phyloP scores from a whole-genome alignment of 2,329 filamentous ascomycete species.

The Teratosphaeria epicoccoides region DNA sequence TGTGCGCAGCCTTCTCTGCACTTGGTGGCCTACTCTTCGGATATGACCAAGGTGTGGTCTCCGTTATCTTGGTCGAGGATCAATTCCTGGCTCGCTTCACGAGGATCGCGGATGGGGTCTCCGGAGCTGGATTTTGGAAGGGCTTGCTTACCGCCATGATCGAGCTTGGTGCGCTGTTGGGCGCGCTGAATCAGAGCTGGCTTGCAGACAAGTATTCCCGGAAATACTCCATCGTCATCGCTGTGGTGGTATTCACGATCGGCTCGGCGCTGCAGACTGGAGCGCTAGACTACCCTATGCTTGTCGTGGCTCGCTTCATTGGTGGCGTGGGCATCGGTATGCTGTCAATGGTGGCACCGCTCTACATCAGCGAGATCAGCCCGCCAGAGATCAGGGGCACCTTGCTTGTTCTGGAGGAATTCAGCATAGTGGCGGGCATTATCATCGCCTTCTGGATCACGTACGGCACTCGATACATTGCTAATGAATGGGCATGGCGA shows the following conservation, averaged over 20 bases:
- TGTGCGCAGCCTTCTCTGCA: conserved; percentile 39
- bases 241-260: conserved; percentile 32
- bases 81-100: conserved; percentile 34
- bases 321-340: conserved; percentile 26
- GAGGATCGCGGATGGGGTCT: conserved; percentile 18
- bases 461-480: conserved; percentile 42
- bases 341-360: conserved; percentile 30
- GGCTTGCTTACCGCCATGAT: conserved; percentile 37
- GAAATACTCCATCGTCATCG: conserved; percentile 33
- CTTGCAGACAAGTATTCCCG: conserved; percentile 34
- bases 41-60: conserved; percentile 32
- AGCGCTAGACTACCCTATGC: conserved; percentile 20
- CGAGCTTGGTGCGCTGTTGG: conserved; percentile 31
- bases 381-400: conserved; percentile 32
- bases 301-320: conserved; percentile 23
- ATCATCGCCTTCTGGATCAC: conserved; percentile 44
- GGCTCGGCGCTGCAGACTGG: conserved; percentile 34
- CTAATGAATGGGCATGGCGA: conserved; percentile 37
- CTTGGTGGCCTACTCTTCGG: conserved; percentile 34
- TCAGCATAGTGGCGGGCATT: conserved; percentile 38
- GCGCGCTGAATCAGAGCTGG: conserved; percentile 22
- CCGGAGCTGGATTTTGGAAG: conserved; percentile 24
- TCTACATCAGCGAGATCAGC: conserved; percentile 26
- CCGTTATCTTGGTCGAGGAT: conserved; percentile 35
- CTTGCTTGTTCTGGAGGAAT: conserved; percentile 39